Evolutionary conservation across 164 flowering plant genomes (phyloP).

Genomic region (Warburgia ugandensis): DNA sequence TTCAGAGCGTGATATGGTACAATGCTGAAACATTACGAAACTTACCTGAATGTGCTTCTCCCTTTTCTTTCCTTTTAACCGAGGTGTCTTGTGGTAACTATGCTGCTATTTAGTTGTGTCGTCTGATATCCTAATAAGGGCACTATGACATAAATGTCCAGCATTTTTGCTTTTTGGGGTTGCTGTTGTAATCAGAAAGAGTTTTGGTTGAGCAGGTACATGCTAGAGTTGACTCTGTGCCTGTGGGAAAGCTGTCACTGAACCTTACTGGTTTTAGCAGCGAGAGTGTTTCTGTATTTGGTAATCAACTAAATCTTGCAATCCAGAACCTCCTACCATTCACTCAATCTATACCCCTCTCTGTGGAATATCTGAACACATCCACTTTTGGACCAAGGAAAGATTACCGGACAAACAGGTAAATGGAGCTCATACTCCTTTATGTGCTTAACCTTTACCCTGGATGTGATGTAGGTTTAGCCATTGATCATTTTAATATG

Average conservation of each 20-base stretch:
- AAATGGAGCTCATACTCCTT: constrained; percentile 1
- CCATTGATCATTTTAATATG: too few relatives aligned
- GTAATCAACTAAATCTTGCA: constrained; percentile 36
- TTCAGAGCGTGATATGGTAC: too few relatives aligned
- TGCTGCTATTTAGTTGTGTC: too few relatives aligned
- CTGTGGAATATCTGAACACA: constrained; percentile 70
- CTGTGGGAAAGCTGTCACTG: constrained; percentile 87
- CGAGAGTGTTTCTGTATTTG: constrained; percentile 59
- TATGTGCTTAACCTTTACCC: too few relatives aligned
- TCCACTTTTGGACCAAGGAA: constrained; percentile 70
- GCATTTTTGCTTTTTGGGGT: too few relatives aligned
- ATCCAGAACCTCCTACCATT: constrained; percentile 62
- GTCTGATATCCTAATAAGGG: too few relatives aligned
- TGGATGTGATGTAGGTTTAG: too few relatives aligned
- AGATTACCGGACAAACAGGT: constrained; percentile 78
- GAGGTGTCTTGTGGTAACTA: too few relatives aligned
- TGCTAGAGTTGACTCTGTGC: constrained; percentile 54
- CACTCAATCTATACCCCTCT: constrained; percentile 54
- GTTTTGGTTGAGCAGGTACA: constrained; percentile 53
- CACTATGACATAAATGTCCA: too few relatives aligned
- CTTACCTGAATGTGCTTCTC: too few relatives aligned
- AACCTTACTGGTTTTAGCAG: constrained; percentile 64
- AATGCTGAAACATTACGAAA: too few relatives aligned
- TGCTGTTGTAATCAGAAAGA: neutral
- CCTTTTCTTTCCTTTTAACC: too few relatives aligned